A percentile compares a stretch with the other conserved stretches of the same genome.
Evolutionary conservation across 805 yeast genomes (phyloP).

Genomic region (Candida quercuum): DNA sequence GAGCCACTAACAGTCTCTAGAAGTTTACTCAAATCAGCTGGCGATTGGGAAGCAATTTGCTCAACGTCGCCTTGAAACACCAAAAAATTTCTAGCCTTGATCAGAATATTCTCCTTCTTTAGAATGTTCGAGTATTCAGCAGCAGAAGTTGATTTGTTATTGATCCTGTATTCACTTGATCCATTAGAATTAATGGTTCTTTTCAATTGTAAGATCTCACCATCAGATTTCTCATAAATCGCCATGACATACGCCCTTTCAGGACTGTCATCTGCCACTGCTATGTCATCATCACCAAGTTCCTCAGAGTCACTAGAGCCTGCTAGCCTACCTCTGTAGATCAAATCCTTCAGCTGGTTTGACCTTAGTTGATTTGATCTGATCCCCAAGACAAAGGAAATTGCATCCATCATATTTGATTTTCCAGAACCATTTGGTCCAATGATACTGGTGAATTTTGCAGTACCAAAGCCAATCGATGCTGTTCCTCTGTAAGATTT

Average conservation of each 20-base stretch:
- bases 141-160: slow-evolving; percentile 55
- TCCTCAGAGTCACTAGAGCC: slow-evolving; percentile 14
- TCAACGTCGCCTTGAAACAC: slow-evolving; percentile 98
- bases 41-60: slow-evolving; percentile 81
- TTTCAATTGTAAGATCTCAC: slow-evolving; percentile 54
- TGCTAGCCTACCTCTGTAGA: slow-evolving; percentile 64
- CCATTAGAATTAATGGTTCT: slow-evolving; percentile 58
- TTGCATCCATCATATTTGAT: slow-evolving; percentile 96
- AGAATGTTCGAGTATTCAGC: slow-evolving; percentile 59
- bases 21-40: slow-evolving; percentile 64
- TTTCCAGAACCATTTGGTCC: slow-evolving; percentile 99
- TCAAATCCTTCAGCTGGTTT: slow-evolving; percentile 62
- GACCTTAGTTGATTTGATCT: slow-evolving; percentile 74
- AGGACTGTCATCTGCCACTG: slow-evolving; percentile 20
- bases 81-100: slow-evolving; percentile 84
- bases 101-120: slow-evolving; percentile 73
- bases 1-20: slow-evolving; percentile 87
- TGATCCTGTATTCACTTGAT: slow-evolving; percentile 60
- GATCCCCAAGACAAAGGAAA: slow-evolving; percentile 89
- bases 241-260: slow-evolving; percentile 73
- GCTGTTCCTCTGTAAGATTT: slow-evolving; percentile 83
- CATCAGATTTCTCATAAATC: slow-evolving; percentile 59
- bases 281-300: slow-evolving; percentile 19
- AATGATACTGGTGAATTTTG: slow-evolving; percentile 82
- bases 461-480: slow-evolving; percentile 74